phyloP scores from a whole-genome alignment of 129 eudicot species.

The Cynara cardunculus region DNA sequence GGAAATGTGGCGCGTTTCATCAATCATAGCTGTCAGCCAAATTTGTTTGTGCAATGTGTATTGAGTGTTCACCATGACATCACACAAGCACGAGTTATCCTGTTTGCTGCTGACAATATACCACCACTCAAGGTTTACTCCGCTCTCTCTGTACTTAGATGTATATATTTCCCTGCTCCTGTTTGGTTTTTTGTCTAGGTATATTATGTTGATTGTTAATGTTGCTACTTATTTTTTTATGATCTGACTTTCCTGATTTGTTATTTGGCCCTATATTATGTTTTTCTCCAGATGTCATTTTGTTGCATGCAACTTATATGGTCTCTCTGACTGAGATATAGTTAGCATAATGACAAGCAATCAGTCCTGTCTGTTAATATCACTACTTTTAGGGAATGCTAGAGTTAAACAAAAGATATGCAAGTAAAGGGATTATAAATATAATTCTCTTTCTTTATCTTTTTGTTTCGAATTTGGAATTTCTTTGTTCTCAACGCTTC shows the following conservation, averaged over 20 bases:
- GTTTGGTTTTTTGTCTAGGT: neutral
- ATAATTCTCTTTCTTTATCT: no score
- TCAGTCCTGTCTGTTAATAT: neutral
- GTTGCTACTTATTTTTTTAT: neutral
- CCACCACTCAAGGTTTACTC: conserved; percentile 68
- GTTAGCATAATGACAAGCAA: neutral
- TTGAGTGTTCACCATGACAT: conserved; percentile 74
- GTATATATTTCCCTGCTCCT: neutral
- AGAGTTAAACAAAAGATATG: no score
- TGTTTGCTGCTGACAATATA: conserved; percentile 87
- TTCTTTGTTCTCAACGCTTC: no score
- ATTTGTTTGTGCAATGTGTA: conserved; percentile 82
- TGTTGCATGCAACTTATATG: neutral
- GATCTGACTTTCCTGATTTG: neutral
- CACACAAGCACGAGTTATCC: conserved; percentile 64
- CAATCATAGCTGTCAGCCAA: conserved; percentile 94
- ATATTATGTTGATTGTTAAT: neutral
- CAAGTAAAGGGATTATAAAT: no score
- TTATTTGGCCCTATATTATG: neutral
- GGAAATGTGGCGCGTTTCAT: conserved; percentile 85
- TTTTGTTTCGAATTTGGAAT: no score
- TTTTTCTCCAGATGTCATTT: neutral
- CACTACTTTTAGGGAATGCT: neutral
- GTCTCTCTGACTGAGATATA: neutral
- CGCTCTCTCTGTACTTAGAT: neutral